Conservation (phyloP, 2,329 filamentous ascomycete species). For the Ceratocystis lukuohia region DNA sequence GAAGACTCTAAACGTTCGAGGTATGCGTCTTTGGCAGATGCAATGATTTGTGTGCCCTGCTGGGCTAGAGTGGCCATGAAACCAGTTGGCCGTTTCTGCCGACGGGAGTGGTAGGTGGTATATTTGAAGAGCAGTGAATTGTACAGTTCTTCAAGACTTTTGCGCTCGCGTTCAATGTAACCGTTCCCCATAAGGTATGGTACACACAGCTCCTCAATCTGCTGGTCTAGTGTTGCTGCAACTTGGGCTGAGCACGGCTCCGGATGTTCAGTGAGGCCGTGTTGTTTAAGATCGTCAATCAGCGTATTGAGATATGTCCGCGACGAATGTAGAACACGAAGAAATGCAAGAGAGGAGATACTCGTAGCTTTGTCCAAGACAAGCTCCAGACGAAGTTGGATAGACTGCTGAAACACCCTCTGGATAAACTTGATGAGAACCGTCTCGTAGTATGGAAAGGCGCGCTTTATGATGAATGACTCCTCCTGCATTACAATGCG, state of each 20-base stretch:
- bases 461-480: constrained; percentile 88
- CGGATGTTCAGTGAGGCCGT: constrained; percentile 89
- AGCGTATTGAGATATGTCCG: constrained; percentile 75
- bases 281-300: constrained; percentile 84
- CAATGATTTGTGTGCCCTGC: constrained; percentile 75
- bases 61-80: constrained; percentile 89
- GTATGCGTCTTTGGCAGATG: constrained; percentile 81
- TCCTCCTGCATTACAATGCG: constrained; percentile 94
- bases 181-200: constrained; percentile 56
- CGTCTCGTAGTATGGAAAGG: constrained; percentile 92
- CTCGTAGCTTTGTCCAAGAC: constrained; percentile 88
- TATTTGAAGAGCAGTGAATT: constrained; percentile 92
- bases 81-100: constrained; percentile 77
- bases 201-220: constrained; percentile 64
- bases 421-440: constrained; percentile 89
- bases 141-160: constrained; percentile 65
- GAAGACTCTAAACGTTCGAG: constrained; percentile 78
- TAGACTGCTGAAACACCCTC: constrained; percentile 92
- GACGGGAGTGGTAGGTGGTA: constrained; percentile 78
- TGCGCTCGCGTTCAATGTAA: constrained; percentile 56
- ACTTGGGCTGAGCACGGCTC: constrained; percentile 82
- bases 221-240: constrained; percentile 58
- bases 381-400: constrained; percentile 90
- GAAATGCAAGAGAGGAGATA: constrained; percentile 80
- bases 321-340: constrained; percentile 81